Conservation (phyloP, 2,329 filamentous ascomycete genomes). For the Pyrenophora teres region DNA sequence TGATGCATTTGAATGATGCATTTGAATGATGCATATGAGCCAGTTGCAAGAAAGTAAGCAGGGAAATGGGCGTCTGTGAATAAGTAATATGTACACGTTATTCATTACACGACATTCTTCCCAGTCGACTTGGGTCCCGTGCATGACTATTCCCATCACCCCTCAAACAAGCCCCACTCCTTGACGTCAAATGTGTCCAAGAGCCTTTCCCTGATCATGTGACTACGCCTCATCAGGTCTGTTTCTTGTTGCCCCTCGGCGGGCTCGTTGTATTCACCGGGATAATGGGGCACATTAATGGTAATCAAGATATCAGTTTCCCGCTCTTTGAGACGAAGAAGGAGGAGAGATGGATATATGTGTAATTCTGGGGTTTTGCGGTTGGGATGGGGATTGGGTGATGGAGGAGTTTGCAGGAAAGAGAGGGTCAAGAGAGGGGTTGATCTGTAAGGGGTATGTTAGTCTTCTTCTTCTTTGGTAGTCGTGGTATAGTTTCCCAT, state of each 20-base stretch:
- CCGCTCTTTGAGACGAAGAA: slow-evolving; percentile 76
- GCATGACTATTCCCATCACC: slow-evolving; percentile 8
- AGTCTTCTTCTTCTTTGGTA: background rate
- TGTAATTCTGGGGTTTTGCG: slow-evolving; percentile 61
- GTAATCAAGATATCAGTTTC: slow-evolving; percentile 81
- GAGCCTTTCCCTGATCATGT: slow-evolving; percentile 71
- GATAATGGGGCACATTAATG: slow-evolving; percentile 84
- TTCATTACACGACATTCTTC: background rate
- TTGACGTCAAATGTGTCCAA: slow-evolving; percentile 76
- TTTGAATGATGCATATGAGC: too few species aligned
- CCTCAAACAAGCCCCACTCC: slow-evolving; percentile 76
- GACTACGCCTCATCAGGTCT: slow-evolving; percentile 64
- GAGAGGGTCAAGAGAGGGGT: slow-evolving; percentile 71
- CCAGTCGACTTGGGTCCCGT: background rate
- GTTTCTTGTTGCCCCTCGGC: slow-evolving; percentile 46
- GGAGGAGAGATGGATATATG: slow-evolving; percentile 76
- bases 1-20: too few species aligned
- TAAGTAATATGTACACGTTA: too few species aligned
- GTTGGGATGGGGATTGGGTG: slow-evolving; percentile 29
- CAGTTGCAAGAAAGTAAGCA: too few species aligned
- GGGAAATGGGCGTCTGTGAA: too few species aligned
- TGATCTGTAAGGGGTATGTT: slow-evolving; percentile 23
- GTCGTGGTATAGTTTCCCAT: background rate
- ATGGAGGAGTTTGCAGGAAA: slow-evolving; percentile 58
- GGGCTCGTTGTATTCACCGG: slow-evolving; percentile 69